Conservation (phyloP, 2,329 filamentous ascomycete species). For the Cyanodermella asteris region DNA sequence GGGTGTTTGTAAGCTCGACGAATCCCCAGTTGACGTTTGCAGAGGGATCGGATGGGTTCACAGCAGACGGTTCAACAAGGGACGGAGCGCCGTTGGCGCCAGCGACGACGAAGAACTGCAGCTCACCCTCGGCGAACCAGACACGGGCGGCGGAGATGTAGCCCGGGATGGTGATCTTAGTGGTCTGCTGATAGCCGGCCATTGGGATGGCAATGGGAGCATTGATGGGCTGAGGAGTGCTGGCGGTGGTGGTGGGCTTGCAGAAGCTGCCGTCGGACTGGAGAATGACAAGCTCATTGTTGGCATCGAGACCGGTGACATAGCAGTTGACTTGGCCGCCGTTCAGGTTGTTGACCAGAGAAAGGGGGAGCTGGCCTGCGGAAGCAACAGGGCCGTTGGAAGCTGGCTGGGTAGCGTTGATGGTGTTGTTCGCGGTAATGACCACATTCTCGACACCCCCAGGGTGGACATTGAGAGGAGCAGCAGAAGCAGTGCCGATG, state of each 20-base stretch:
- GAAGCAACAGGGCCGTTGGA: no score
- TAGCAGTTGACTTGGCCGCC: constrained; percentile 26
- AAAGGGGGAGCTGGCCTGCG: no score
- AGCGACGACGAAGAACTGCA: constrained; percentile 50
- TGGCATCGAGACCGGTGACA: constrained; percentile 44
- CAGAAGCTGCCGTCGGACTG: constrained; percentile 36
- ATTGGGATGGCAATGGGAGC: constrained; percentile 41
- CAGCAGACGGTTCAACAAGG: constrained; percentile 52
- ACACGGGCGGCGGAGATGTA: constrained; percentile 49
- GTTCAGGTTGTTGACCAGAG: constrained; percentile 27
- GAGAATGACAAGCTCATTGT: constrained; percentile 39
- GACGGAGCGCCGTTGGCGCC: constrained; percentile 29
- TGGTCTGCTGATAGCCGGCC: constrained; percentile 36
- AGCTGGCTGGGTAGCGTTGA: no score
- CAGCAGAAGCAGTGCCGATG: no score
- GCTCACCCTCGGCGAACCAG: constrained; percentile 42
- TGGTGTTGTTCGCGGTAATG: no score
- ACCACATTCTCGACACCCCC: no score
- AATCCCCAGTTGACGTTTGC: constrained; percentile 42
- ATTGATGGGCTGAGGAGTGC: constrained; percentile 27
- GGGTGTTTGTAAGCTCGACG: constrained; percentile 39
- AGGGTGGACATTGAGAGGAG: no score
- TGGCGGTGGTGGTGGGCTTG: constrained; percentile 33
- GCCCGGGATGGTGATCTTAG: constrained; percentile 39
- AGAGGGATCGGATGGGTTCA: constrained; percentile 42